Conservation (phyloP, 305 asterid genomes). For the Fraxinus angustifolia region DNA sequence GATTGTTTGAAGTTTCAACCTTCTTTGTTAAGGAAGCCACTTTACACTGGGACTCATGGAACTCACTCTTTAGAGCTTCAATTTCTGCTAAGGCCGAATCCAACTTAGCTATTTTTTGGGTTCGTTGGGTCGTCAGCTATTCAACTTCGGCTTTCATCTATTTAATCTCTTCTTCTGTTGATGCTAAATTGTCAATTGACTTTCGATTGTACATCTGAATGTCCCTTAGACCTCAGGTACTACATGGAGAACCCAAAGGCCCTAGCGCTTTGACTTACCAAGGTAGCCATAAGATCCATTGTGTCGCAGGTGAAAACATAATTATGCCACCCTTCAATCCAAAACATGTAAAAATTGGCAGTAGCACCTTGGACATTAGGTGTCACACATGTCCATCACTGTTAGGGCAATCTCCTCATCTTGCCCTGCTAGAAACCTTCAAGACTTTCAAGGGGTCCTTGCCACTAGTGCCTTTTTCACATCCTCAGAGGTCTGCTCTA, state of each 20-base stretch:
- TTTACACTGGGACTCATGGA: neutral
- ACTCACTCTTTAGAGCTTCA: neutral
- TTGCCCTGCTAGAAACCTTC: neutral
- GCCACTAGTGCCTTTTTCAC: neutral
- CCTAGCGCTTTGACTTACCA: neutral
- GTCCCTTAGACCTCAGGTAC: neutral
- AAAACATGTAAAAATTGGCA: neutral
- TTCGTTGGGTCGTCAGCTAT: neutral
- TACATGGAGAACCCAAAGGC: neutral
- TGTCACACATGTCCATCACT: neutral
- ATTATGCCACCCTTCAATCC: neutral
- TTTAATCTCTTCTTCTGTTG: neutral
- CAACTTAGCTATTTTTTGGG: neutral
- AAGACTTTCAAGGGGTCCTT: neutral
- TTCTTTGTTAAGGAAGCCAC: neutral
- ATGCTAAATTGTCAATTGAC: neutral
- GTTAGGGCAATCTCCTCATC: neutral
- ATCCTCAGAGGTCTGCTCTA: neutral
- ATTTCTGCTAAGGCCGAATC: neutral
- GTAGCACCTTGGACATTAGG: neutral
- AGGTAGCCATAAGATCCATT: neutral
- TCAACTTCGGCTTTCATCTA: neutral
- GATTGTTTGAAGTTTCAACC: neutral
- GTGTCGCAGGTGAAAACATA: neutral
- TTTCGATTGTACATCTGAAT: neutral